Evolutionary conservation across 768 basidiomycete genomes (phyloP), one percentile per base, ranked within the genome.

Genomic region (Suillus plorans): DNA sequence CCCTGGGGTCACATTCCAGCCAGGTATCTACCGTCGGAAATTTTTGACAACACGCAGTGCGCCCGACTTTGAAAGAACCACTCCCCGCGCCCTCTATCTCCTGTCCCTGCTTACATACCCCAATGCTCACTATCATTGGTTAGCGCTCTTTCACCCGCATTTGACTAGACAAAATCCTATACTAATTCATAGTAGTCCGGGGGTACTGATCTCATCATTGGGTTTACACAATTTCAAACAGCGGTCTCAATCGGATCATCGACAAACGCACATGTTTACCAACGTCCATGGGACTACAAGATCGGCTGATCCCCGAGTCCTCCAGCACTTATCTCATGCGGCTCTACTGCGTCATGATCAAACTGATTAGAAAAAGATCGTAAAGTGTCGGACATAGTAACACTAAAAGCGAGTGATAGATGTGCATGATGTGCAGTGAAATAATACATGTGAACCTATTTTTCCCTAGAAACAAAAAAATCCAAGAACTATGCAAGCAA

Each of bases 401-500:
- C 71, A 76, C 68, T 74, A 75, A 64, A 67, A 64, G 60, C 57
- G 65, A 52, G 64, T 64, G 67, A 68, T 73, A 67, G 70, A 64
- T 59, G n/a, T n/a, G n/a, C n/a, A 69, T 68, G 62, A 59, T 64
- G 66, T 76, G 76, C 66, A 61, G 69, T 76, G 74, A 69, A 77
- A 74, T 77, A 73, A 60, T 77, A 75, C 74, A 77, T 60, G 68
- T 75, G 74, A 73, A 77, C 64, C 63, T 28, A 63, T 20, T 39
- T 63, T 67, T 67, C 63, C 63, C 66, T 61, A 67, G 60, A 60
- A 70, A 60, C 12, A 70, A 67, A 65, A 67, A 69, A 53, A 63
- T 49, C 22, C 47, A 49, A 59, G 53, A 63, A 75, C 68, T 73
- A 74, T 45, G 69, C 58, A 10, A 59, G 41, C 18, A 42, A 18